Evolutionary conservation across 2,329 filamentous ascomycete species (phyloP).

Genomic region (Aspergillus uvarum): DNA sequence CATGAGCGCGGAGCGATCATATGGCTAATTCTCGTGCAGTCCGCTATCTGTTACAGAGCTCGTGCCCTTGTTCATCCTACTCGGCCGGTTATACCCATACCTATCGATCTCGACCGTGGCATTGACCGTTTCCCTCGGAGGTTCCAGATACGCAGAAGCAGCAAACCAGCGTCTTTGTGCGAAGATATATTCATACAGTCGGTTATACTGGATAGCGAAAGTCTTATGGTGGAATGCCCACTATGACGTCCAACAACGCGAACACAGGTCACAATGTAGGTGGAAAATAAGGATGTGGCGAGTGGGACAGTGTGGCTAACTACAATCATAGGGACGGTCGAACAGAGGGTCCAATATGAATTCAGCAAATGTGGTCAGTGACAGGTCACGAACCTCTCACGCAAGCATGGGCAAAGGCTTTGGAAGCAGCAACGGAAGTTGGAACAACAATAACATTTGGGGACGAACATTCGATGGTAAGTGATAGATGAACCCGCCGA

Average conservation of each 20-base stretch:
- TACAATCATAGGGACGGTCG: slow-evolving; percentile 28
- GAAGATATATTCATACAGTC: background rate
- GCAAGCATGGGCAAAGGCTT: slow-evolving; percentile 46
- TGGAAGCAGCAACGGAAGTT: slow-evolving; percentile 43
- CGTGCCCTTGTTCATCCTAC: slow-evolving; percentile 21
- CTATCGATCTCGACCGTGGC: background rate
- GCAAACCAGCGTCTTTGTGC: slow-evolving; percentile 11
- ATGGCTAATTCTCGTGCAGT: slow-evolving; percentile 22
- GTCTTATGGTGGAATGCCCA: slow-evolving; percentile 30
- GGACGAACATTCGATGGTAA: slow-evolving; percentile 47
- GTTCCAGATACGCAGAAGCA: slow-evolving; percentile 14
- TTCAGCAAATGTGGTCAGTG: slow-evolving; percentile 35
- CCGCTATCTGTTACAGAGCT: slow-evolving; percentile 32
- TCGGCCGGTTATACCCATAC: slow-evolving; percentile 17
- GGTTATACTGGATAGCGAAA: slow-evolving; percentile 8
- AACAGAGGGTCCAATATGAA: slow-evolving; percentile 42
- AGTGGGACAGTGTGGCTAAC: slow-evolving; percentile 15
- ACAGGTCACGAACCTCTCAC: slow-evolving; percentile 39
- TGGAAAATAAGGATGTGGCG: slow-evolving; percentile 9
- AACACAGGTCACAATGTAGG: slow-evolving; percentile 41
- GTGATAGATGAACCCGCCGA: background rate
- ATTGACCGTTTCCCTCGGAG: background rate
- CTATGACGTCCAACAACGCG: slow-evolving; percentile 36
- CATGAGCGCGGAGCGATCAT: slow-evolving; percentile 4
- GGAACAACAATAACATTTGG: slow-evolving; percentile 56